A percentile compares a stretch with the other conserved stretches of the same genome.
These are phyloP conservation scores for Tuber brumale DNA, from an alignment of 495 filamentous ascomycete genomes.

Conservation along the genomic window DNA sequence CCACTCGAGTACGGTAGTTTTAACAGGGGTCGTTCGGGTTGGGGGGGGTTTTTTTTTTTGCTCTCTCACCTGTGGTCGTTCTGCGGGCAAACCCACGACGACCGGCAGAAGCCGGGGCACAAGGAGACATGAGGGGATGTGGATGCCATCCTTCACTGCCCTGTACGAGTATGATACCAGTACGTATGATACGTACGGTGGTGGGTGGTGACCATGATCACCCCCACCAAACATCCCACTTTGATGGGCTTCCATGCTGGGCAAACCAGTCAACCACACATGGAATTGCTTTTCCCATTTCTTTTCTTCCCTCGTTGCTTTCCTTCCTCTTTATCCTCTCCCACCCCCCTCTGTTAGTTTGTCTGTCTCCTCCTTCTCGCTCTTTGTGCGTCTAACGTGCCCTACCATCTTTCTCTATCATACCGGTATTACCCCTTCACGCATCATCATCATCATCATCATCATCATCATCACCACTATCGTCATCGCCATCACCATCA, in stretches of 20 bases:
- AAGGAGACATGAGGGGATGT: not conserved
- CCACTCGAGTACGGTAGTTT: not conserved
- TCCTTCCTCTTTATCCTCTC: not conserved
- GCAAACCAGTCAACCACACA: not conserved
- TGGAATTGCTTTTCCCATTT: not conserved
- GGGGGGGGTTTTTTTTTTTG: slow-evolving; percentile 10
- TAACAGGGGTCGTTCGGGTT: slow-evolving; percentile 6
- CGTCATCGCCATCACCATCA: slow-evolving; percentile 5
- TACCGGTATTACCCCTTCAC: not conserved
- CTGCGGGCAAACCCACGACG: slow-evolving; percentile 10
- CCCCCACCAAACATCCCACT: slow-evolving; percentile 1
- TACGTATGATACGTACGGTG: too few species aligned
- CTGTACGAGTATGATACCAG: too few species aligned
- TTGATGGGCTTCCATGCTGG: not conserved
- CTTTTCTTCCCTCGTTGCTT: not conserved
- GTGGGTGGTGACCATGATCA: not conserved
- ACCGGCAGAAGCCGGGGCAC: not conserved
- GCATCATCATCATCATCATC: not conserved
- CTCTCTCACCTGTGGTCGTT: not conserved
- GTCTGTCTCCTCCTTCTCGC: not conserved
- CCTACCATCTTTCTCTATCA: slow-evolving; percentile 11
- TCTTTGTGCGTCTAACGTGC: not conserved
- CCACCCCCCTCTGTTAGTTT: not conserved
- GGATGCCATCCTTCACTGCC: slow-evolving; percentile 4
- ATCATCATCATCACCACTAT: not conserved